These are phyloP conservation scores for Fusarium haematococcum DNA, from an alignment of 2,329 filamentous ascomycete species.

Conservation along the genomic window DNA sequence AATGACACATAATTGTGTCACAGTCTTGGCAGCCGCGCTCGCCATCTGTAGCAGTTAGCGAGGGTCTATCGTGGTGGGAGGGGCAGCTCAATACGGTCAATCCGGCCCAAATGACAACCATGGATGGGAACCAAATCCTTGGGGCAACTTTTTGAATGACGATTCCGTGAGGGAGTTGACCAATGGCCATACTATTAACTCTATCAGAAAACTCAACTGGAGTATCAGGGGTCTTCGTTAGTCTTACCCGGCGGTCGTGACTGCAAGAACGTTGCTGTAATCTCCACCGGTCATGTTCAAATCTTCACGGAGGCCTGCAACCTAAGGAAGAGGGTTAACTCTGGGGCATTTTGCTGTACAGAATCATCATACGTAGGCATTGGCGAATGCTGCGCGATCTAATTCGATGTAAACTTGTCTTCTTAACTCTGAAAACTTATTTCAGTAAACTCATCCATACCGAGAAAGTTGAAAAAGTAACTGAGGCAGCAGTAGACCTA, in stretches of 20 bases:
- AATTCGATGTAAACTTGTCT: neutral
- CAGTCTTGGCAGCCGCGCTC: constrained; percentile 47
- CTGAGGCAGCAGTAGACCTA: constrained; percentile 51
- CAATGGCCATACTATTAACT: constrained; percentile 53
- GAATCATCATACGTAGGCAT: constrained; percentile 51
- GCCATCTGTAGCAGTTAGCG: constrained; percentile 38
- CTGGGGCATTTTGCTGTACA: fast-evolving
- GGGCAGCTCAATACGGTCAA: constrained; percentile 60
- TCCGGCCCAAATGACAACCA: constrained; percentile 69
- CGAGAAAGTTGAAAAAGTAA: constrained; percentile 55
- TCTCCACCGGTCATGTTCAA: constrained; percentile 57
- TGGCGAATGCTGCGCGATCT: constrained; percentile 46
- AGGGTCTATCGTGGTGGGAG: fast-evolving
- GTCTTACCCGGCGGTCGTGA: constrained; percentile 45
- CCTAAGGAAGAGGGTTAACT: constrained; percentile 23
- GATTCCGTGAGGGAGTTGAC: constrained; percentile 68
- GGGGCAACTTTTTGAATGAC: constrained; percentile 70
- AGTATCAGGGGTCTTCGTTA: neutral
- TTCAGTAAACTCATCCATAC: constrained; percentile 12
- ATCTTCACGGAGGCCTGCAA: constrained; percentile 58
- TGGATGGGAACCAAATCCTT: constrained; percentile 68
- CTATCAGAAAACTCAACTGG: neutral
- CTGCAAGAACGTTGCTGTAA: constrained; percentile 43
- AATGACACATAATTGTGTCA: constrained; percentile 44
- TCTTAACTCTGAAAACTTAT: neutral